Evolutionary conservation across 2,329 filamentous ascomycete genomes (phyloP), one percentile per base, ranked within the genome.

Genomic region (Torrubiella hemipterigena): DNA sequence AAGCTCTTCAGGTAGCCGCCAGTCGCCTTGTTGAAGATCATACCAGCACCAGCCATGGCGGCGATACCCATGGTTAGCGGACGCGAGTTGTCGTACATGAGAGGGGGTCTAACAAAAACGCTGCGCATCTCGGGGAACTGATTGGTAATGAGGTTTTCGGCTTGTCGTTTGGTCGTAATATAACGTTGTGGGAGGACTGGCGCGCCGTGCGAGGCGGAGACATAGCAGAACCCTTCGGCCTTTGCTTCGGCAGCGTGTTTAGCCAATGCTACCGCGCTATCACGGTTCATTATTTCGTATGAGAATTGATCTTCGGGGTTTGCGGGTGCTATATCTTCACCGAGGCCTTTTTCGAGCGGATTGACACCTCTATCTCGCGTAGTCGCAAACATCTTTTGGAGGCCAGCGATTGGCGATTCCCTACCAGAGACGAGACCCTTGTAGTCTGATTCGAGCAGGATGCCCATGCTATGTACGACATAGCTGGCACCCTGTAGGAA

Each of bases 261-360:
- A 11, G 89, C 91, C 11, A 95, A 68, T 33, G 79, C 71, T 38
- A 96, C 74, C 29, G 89, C 89, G 60, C 65, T 74, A 59, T 96
- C 89, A 35, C 91, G 73, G 60, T 98, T 98, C 85, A 98, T 95
- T 38, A 86, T 68, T 62, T 96, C 91, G 61, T 98, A 98, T 13
- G 89, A 95, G 46, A 94, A 66, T 57, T 91, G 81, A 17, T 77
- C 77, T 43, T 77, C 75, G 27, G 63, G 69, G 52, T 82, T 77
- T 31, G 75, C 65, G 1, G 77, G 69, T 42, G 69, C 66, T 42
- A 87, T 67, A 38, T 71, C 66, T 38, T 72, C 69, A 29, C 67
- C 73, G 25, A 65, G 54, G 31, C 63, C 61, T 32, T 69, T 66
- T 38, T 78, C 69, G 13, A 93, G 63, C 3, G 83, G 84, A 52